Percentiles rank a stretch among this genome's conserved stretches.
Evolutionary conservation across 768 basidiomycete species (phyloP).

Genomic region (Naganishia randhawae): DNA sequence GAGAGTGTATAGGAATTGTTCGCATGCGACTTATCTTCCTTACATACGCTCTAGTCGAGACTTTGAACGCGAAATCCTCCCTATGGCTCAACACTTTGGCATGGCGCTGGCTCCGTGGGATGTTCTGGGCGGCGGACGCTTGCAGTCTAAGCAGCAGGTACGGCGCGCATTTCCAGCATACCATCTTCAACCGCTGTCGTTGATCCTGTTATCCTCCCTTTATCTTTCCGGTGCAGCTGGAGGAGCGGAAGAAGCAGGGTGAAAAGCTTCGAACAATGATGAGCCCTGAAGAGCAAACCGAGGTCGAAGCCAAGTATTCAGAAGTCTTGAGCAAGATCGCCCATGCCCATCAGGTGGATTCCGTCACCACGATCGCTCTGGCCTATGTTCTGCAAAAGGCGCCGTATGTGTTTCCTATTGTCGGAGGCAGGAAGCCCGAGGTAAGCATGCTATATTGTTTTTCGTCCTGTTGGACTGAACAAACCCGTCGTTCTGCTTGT

Average conservation of each 20-base stretch:
- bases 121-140: conserved; percentile 31
- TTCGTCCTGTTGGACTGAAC: neutral
- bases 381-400: conserved; percentile 39
- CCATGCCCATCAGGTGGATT: conserved; percentile 27
- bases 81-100: conserved; percentile 51
- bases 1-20: neutral
- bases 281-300: conserved; percentile 21
- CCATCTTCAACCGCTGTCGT: neutral
- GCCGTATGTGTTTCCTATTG: conserved; percentile 42
- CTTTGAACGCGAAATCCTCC: conserved; percentile 53
- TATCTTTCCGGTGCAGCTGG: neutral
- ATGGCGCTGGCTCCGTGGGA: conserved; percentile 35
- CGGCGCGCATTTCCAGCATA: neutral
- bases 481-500: neutral
- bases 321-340: conserved; percentile 32
- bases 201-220: neutral
- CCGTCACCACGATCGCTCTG: conserved; percentile 36
- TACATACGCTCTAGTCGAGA: conserved; percentile 41
- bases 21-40: neutral
- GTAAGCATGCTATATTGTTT: neutral
- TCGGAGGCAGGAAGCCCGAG: conserved; percentile 16
- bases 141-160: conserved; percentile 29
- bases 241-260: conserved; percentile 7
- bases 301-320: conserved; percentile 27
- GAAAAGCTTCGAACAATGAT: conserved; percentile 1